These are phyloP conservation scores for Lactarius hatsudake DNA, from an alignment of 768 basidiomycete species.

Conservation along the genomic window DNA sequence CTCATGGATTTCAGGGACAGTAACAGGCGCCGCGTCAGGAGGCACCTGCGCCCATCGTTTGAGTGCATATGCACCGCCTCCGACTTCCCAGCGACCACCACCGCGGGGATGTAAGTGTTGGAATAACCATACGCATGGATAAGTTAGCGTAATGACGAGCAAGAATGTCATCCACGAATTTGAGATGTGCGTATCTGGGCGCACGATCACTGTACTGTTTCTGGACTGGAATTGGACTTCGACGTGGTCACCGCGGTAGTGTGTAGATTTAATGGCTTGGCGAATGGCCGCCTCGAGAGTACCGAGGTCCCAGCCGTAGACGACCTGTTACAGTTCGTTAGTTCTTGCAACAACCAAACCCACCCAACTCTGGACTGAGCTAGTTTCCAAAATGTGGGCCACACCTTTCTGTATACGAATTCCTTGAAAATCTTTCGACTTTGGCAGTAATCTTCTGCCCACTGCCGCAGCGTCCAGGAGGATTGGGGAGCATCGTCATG, in stretches of 20 bases:
- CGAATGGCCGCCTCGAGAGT: constrained; percentile 41
- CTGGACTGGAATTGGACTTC: constrained; percentile 49
- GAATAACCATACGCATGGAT: constrained; percentile 80
- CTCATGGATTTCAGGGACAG: constrained; percentile 29
- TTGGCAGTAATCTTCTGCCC: constrained; percentile 82
- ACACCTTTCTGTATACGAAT: constrained; percentile 69
- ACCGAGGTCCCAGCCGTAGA: constrained; percentile 57
- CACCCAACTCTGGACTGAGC: too few species aligned
- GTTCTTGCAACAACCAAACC: not conserved
- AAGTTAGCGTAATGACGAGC: constrained; percentile 65
- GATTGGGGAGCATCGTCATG: constrained; percentile 26
- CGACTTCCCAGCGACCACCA: constrained; percentile 74
- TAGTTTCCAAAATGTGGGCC: constrained; percentile 4
- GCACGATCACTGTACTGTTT: constrained; percentile 54
- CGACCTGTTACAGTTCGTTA: constrained; percentile 37
- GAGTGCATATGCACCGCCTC: constrained; percentile 73
- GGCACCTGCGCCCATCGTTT: constrained; percentile 40
- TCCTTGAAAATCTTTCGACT: constrained; percentile 72
- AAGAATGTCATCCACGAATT: constrained; percentile 70
- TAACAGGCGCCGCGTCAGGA: not conserved
- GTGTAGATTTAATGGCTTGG: constrained; percentile 40
- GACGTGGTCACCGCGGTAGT: constrained; percentile 41
- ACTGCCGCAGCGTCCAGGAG: constrained; percentile 39
- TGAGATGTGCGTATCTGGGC: constrained; percentile 63
- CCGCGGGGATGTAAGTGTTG: constrained; percentile 63